Conservation (phyloP, 2,329 filamentous ascomycete species). For the Samsoniella hepiali region DNA sequence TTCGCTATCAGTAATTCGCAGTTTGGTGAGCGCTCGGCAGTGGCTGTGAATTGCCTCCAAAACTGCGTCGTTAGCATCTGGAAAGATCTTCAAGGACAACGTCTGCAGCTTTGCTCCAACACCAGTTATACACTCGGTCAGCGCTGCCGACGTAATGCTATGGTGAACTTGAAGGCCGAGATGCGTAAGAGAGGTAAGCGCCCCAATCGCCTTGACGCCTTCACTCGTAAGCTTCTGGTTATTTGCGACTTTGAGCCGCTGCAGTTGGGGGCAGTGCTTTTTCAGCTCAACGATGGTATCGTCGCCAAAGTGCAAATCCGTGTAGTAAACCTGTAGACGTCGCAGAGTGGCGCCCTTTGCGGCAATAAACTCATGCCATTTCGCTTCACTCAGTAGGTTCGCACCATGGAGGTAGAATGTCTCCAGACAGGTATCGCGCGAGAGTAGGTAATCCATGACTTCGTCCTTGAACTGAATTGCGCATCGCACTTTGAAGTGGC, state of each 20-base stretch:
- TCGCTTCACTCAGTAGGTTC: conserved; percentile 74
- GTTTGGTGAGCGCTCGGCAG: conserved; percentile 67
- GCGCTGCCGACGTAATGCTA: conserved; percentile 52
- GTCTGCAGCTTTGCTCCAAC: conserved; percentile 69
- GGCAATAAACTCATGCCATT: conserved; percentile 69
- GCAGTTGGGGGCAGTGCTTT: conserved; percentile 63
- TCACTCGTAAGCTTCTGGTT: conserved; percentile 70
- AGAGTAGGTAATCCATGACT: conserved; percentile 76
- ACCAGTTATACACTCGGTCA: conserved; percentile 58
- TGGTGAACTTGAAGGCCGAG: conserved; percentile 68
- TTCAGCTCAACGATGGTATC: conserved; percentile 62
- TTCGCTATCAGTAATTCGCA: conserved; percentile 78
- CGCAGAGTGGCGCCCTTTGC: conserved; percentile 63
- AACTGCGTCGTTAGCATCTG: conserved; percentile 63
- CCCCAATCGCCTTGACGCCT: conserved; percentile 62
- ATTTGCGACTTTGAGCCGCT: conserved; percentile 74
- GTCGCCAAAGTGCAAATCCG: conserved; percentile 78
- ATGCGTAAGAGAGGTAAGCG: conserved; percentile 64
- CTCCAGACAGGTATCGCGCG: conserved; percentile 65
- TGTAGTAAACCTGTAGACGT: conserved; percentile 74
- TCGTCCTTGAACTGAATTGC: conserved; percentile 89
- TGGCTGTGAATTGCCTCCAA: conserved; percentile 67
- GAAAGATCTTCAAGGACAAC: conserved; percentile 70
- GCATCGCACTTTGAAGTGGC: conserved; percentile 71
- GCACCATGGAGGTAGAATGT: conserved; percentile 77